Conservation (phyloP, 306 rosid genomes). For the Casuarina glauca region DNA sequence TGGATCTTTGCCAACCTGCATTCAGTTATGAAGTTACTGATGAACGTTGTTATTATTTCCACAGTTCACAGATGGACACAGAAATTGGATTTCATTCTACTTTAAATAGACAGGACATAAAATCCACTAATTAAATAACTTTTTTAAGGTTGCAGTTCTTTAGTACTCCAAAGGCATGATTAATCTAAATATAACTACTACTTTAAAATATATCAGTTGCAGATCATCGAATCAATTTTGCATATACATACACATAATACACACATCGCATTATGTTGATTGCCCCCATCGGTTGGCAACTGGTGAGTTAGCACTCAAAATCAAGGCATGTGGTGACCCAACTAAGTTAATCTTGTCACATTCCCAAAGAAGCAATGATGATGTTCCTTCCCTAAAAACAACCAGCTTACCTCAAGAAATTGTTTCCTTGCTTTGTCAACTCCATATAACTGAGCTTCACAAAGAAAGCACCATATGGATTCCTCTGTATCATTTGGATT, state of each 20-base stretch:
- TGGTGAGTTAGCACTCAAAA: not conserved
- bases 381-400: not conserved
- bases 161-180: not conserved
- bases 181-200: not conserved
- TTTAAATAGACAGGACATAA: not conserved
- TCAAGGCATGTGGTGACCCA: not conserved
- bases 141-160: not conserved
- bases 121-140: not conserved
- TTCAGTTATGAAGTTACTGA: conserved; percentile 23
- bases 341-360: conserved; percentile 6
- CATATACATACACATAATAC: not conserved
- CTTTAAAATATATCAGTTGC: not conserved
- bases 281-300: not conserved
- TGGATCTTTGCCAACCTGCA: conserved; percentile 81
- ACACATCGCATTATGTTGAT: not conserved
- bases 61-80: not conserved
- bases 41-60: not conserved
- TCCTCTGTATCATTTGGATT: conserved; percentile 95
- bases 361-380: not conserved
- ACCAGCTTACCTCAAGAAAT: conserved; percentile 67
- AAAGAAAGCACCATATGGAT: conserved; percentile 92
- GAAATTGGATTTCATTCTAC: not conserved
- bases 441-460: conserved; percentile 89
- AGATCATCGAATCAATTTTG: not conserved
- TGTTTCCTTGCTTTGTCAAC: conserved; percentile 68